Conservation (phyloP, 2,329 filamentous ascomycete genomes). For the Dryadomyces quercivorus region DNA sequence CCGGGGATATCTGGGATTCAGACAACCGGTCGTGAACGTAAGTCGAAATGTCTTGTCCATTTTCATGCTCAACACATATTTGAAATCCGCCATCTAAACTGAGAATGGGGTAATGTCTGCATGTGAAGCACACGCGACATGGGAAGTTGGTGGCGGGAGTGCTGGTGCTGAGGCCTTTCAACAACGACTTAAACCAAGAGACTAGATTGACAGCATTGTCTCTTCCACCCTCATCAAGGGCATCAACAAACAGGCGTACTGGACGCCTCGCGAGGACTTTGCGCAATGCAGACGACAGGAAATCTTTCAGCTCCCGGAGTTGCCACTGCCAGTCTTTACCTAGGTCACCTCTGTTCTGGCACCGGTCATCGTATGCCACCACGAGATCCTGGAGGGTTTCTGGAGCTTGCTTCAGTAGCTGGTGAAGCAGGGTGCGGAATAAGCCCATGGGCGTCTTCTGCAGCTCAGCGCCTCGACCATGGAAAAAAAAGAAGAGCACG, state of each 20-base stretch:
- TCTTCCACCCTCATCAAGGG: slow-evolving; percentile 22
- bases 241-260: slow-evolving; percentile 21
- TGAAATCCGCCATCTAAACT: slow-evolving; percentile 10
- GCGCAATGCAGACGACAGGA: slow-evolving; percentile 13
- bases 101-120: slow-evolving; percentile 20
- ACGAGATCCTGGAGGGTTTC: slow-evolving; percentile 8
- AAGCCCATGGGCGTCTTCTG: slow-evolving; percentile 21
- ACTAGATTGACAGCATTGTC: slow-evolving; percentile 12
- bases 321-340: slow-evolving; percentile 1
- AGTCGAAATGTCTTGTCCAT: slow-evolving; percentile 8
- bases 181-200: slow-evolving; percentile 13
- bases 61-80: slow-evolving; percentile 20
- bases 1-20: not conserved
- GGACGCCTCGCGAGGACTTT: slow-evolving; percentile 11
- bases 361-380: not conserved
- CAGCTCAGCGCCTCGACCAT: slow-evolving; percentile 18
- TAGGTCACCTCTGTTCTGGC: slow-evolving; percentile 2
- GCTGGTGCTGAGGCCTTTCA: slow-evolving; percentile 12
- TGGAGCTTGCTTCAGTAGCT: slow-evolving; percentile 16
- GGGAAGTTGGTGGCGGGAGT: not conserved
- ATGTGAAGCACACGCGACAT: slow-evolving; percentile 20
- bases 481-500: slow-evolving; percentile 24
- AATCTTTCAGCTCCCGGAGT: not conserved
- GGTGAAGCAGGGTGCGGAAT: slow-evolving; percentile 22
- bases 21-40: slow-evolving; percentile 15